These are phyloP conservation scores for Penicillium sp. DNA, from an alignment of 2,329 filamentous ascomycete species.

Conservation along the genomic window DNA sequence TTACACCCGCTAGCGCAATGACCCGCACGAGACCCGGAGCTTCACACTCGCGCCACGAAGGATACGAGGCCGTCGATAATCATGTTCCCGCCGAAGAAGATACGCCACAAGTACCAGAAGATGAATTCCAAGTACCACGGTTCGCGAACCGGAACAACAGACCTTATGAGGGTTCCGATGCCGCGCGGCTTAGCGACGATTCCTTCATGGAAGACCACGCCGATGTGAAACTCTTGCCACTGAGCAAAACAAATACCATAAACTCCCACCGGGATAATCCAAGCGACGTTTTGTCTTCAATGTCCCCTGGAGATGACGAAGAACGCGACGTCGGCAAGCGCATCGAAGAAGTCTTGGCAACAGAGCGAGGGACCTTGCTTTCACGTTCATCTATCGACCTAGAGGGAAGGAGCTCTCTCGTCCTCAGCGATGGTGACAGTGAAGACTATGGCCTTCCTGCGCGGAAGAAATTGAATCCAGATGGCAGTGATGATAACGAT, in stretches of 20 bases:
- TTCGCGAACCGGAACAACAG: not conserved
- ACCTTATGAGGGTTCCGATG: not conserved
- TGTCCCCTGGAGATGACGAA: conserved; percentile 1
- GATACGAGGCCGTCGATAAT: conserved; percentile 10
- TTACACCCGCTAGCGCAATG: conserved; percentile 4
- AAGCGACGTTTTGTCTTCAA: not conserved
- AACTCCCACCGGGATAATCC: not conserved
- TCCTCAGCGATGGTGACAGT: conserved; percentile 15
- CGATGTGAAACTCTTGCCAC: conserved; percentile 14
- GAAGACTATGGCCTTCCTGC: conserved; percentile 17
- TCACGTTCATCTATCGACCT: conserved; percentile 19
- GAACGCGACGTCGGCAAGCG: conserved; percentile 13
- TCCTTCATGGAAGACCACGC: conserved; percentile 8
- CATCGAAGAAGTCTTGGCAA: conserved; percentile 15
- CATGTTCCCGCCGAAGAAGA: conserved; percentile 2
- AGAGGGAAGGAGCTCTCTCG: conserved; percentile 13
- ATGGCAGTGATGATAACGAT: not conserved
- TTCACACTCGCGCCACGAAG: conserved; percentile 4
- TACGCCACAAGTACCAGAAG: too few species aligned
- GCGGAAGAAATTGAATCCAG: not conserved
- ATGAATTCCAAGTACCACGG: too few species aligned
- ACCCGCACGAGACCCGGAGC: conserved; percentile 4
- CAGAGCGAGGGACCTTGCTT: conserved; percentile 7
- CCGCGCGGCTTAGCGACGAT: conserved; percentile 4
- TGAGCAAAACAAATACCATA: conserved; percentile 3